These are phyloP conservation scores for Leccinum colubrinum DNA, from an alignment of 1,284 basidiomycete genomes.

Conservation along the genomic window DNA sequence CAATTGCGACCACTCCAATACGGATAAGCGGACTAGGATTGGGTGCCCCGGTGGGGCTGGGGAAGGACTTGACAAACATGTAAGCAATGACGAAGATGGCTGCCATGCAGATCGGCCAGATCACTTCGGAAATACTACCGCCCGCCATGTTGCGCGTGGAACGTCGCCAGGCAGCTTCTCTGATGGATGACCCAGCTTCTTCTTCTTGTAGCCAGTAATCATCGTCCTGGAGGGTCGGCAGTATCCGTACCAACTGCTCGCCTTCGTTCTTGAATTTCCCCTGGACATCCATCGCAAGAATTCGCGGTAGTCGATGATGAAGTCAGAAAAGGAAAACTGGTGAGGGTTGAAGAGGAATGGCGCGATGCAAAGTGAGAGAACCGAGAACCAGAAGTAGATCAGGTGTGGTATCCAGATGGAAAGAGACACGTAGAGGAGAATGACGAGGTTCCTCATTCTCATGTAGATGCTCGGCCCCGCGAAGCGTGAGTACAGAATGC, in stretches of 20 bases:
- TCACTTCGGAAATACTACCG: slow-evolving; percentile 86
- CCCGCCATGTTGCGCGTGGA: slow-evolving; percentile 85
- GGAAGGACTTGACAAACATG: slow-evolving; percentile 90
- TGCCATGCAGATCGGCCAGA: slow-evolving; percentile 80
- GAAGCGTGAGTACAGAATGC: slow-evolving; percentile 94
- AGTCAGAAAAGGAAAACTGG: slow-evolving; percentile 94
- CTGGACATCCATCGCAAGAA: slow-evolving; percentile 98
- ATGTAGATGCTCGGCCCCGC: slow-evolving; percentile 98
- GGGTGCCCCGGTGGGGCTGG: slow-evolving; percentile 56
- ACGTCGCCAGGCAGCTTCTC: slow-evolving; percentile 93
- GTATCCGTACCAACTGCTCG: slow-evolving; percentile 98
- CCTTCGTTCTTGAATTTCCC: slow-evolving; percentile 92
- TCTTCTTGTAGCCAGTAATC: slow-evolving; percentile 98
- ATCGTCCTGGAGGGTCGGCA: slow-evolving; percentile 93
- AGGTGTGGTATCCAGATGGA: slow-evolving; percentile 91
- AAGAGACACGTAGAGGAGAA: slow-evolving; percentile 88
- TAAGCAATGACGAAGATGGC: slow-evolving; percentile 84
- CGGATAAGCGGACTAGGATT: slow-evolving; percentile 84
- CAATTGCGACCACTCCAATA: slow-evolving; percentile 87
- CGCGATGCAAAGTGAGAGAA: slow-evolving; percentile 87
- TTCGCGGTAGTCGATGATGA: slow-evolving; percentile 97
- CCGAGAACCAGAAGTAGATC: slow-evolving; percentile 97
- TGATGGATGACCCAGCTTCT: slow-evolving; percentile 92
- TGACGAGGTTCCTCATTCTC: slow-evolving; percentile 88
- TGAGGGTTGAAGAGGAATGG: slow-evolving; percentile 98